Conservation (phyloP, 345 rosid species). For the Lepidium africanum region DNA sequence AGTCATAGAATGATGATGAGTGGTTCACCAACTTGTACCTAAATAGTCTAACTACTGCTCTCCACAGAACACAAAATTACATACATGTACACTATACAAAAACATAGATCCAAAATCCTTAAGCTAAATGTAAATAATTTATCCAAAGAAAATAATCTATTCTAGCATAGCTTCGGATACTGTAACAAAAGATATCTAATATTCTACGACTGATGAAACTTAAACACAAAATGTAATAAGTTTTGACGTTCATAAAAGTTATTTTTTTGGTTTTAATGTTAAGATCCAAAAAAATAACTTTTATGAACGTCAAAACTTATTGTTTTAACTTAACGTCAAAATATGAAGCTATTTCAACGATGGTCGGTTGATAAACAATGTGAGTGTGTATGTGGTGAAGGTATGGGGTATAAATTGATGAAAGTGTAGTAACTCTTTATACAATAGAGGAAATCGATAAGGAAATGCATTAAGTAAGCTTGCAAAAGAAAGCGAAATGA, state of each 20-base stretch:
- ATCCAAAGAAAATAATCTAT: neutral
- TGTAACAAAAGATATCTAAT: neutral
- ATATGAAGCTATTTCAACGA: neutral
- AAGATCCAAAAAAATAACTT: too few relatives aligned
- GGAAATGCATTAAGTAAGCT: slow-evolving; percentile 26
- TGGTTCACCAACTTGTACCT: slow-evolving; percentile 22
- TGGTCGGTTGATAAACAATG: neutral
- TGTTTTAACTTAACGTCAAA: neutral
- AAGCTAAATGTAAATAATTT: neutral
- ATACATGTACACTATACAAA: neutral
- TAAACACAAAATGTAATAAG: neutral
- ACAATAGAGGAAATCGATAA: slow-evolving; percentile 24
- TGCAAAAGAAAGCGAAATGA: slow-evolving; percentile 5
- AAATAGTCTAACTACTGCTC: slow-evolving; percentile 6
- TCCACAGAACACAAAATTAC: neutral
- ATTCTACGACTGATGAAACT: neutral
- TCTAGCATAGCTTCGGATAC: neutral
- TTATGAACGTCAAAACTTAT: too few relatives aligned
- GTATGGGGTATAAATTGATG: slow-evolving; percentile 21
- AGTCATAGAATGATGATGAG: slow-evolving; percentile 7
- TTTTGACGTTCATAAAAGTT: neutral
- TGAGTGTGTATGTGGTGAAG: slow-evolving; percentile 4
- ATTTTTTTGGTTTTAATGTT: too few relatives aligned
- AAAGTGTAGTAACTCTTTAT: slow-evolving; percentile 20
- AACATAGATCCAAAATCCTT: neutral